phyloP scores from a whole-genome alignment of 805 yeast genomes.

The Candida ponderosae region DNA sequence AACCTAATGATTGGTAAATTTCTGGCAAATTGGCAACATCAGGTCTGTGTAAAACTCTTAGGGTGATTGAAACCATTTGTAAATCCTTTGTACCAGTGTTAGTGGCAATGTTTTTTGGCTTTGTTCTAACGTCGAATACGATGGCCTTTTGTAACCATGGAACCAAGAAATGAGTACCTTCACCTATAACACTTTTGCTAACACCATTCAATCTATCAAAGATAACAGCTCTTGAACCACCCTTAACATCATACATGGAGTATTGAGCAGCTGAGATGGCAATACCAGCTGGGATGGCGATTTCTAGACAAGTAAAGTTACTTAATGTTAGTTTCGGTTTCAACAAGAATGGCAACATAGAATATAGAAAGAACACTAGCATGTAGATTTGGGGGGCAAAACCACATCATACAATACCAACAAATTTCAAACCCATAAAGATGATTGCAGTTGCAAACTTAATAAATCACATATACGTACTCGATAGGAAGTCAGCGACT shows the following conservation, averaged over 20 bases:
- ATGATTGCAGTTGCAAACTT: too few species aligned
- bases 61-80: constrained; percentile 89
- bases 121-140: constrained; percentile 88
- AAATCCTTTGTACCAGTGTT: constrained; percentile 96
- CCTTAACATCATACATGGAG: constrained; percentile 89
- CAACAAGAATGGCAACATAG: constrained; percentile 13
- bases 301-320: constrained; percentile 21
- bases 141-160: constrained; percentile 97
- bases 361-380: constrained; percentile 4
- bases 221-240: constrained; percentile 93
- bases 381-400: neutral
- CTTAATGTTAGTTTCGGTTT: constrained; percentile 10
- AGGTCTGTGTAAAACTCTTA: constrained; percentile 91
- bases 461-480: constrained; percentile 5
- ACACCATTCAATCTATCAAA: constrained; percentile 91
- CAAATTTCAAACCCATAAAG: too few species aligned
- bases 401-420: neutral
- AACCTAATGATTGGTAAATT: constrained; percentile 86
- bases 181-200: constrained; percentile 81
- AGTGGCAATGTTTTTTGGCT: constrained; percentile 87
- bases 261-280: constrained; percentile 68
- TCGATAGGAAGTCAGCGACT: constrained; percentile 31
- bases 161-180: constrained; percentile 90
- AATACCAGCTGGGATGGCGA: constrained; percentile 68
- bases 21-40: constrained; percentile 74